A percentile compares a stretch with the other conserved stretches of the same genome.
Evolutionary conservation across 2,329 filamentous ascomycete genomes (phyloP).

Genomic region (Dichotomopilus funicola): DNA sequence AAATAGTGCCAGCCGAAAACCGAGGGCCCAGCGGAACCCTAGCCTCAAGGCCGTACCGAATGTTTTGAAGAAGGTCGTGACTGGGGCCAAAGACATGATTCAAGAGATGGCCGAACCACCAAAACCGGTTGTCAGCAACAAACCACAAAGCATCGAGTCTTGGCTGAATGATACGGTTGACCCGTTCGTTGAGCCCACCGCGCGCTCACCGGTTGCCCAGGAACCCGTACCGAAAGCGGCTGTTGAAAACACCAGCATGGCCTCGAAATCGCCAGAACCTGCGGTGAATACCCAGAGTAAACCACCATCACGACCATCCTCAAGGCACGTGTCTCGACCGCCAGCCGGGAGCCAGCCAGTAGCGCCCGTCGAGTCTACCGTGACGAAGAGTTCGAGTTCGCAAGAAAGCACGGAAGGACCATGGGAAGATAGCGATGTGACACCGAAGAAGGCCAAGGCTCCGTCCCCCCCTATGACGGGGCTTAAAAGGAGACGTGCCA

Average conservation of each 20-base stretch:
- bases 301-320: slow-evolving; percentile 15
- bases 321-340: slow-evolving; percentile 16
- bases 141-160: slow-evolving; percentile 58
- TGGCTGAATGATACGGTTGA: slow-evolving; percentile 59
- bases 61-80: slow-evolving; percentile 58
- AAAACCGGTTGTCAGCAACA: slow-evolving; percentile 43
- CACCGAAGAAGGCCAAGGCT: slow-evolving; percentile 28
- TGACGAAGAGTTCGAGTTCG: slow-evolving; percentile 1
- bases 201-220: slow-evolving; percentile 25
- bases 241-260: not conserved
- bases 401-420: slow-evolving; percentile 10
- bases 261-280: slow-evolving; percentile 17
- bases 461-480: slow-evolving; percentile 32
- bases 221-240: slow-evolving; percentile 30
- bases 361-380: slow-evolving; percentile 6
- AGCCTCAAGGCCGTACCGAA: slow-evolving; percentile 57
- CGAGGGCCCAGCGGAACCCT: slow-evolving; percentile 45
- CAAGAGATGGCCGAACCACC: slow-evolving; percentile 54
- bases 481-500: slow-evolving; percentile 52
- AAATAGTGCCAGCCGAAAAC: slow-evolving; percentile 34
- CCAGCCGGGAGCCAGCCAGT: slow-evolving; percentile 18
- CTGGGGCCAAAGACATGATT: slow-evolving; percentile 58
- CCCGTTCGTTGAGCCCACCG: slow-evolving; percentile 48
- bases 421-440: slow-evolving; percentile 22
- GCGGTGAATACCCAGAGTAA: slow-evolving; percentile 20